Evolutionary conservation across 2,329 filamentous ascomycete genomes (phyloP), one percentile per base, ranked within the genome.

Genomic region (Alternaria consortialis): DNA sequence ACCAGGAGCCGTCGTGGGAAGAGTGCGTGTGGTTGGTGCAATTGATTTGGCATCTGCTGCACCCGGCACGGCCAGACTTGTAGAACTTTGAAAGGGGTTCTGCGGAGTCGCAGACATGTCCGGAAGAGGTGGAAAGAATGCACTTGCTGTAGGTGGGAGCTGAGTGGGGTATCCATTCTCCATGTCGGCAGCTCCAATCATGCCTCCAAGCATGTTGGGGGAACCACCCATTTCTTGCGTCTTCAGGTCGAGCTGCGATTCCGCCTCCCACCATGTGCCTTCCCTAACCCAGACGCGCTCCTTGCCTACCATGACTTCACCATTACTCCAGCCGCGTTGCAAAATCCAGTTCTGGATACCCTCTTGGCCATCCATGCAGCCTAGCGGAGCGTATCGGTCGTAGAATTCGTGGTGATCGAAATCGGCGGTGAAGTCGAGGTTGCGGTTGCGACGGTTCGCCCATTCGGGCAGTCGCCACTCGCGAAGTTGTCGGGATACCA

Each of bases 251-350:
- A 98, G 88, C 91, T 97, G 97, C 63, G 88, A 92, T 81, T 99
- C 95, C 5, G 94, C 94, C 79, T 98, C 94, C 94, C 94, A 98
- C 94, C 95, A 99, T 2, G 94, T 91, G 58, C 84, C 86, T 79
- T 99, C 95, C 51, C 94, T 88, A 83, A 98, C 94, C 95, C 95
- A 99, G 42, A 99, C 89, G 32, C 95, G 91, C 78, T 98, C 93
- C 59, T 89, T 90, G 56, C 95, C 95, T 32, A 98, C 84, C 5
- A 97, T 88, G 2, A 98, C 93, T 80, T 98, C 95, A 39, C 95
- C 95, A 70, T 99, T 99, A 81, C 93, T 97, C 95, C 95, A 99
- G 1, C 95, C 95, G 60, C 95, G 89, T 80, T 98, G 94, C 51
- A 98, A 85, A 59, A 96, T 86, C 93, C 94, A 99, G 71, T 87